Base-by-base conservation (phyloP, 257 asterid genomes). In the Rauvolfia tetraphylla region DNA sequence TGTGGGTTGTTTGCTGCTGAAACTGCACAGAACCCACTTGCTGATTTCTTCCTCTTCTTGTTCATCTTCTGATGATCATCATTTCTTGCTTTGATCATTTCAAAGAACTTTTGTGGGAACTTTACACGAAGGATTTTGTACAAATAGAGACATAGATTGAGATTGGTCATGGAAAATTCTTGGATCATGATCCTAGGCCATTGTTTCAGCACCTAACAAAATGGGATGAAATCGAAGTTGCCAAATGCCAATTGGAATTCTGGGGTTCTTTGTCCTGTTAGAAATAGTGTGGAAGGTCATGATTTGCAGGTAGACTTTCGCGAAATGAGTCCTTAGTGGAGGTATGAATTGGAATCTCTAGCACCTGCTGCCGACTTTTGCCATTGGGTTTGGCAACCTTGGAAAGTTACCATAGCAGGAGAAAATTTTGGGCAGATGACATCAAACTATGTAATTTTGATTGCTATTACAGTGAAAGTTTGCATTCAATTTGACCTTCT, bases 281-380 rank as follows among this genome's bases (percentile, higher is more conserved):
- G 70, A 68, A 72, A 58, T 41, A 38, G 75, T 33, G 75, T 78
- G 82, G 53, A 77, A 72, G 36, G 89, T 82, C 74, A 91, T 91
- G 92, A 91, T 91, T 85, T 87, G 86, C 77, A 84, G 58, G 76
- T 78, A 79, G 95, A 89, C 91, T 83, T 67, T 4, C n/a, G 68
- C 75, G 90, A 86, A 42, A 66, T 13, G 61, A 72, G 70, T 48
- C 38, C 36, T 79, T 79, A 87, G 92, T 86, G 95, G 92, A 85
- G 73, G 83, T 79, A 72, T 88, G 92, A 85, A 82, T 84, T 79
- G 89, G 86, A 83, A 79, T 83, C 41, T 49, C 10, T 68, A 12
- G 48, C 53, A 63, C 62, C 68, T 61, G 68, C 79, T 84, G 87
- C 91, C 90, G 34, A 84, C 90, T 81, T 87, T 83, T 79, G 12